Percentiles rank a stretch among this genome's conserved stretches.
These are phyloP conservation scores for Colletotrichum filicis DNA, from an alignment of 2,329 filamentous ascomycete species.

Conservation along the genomic window DNA sequence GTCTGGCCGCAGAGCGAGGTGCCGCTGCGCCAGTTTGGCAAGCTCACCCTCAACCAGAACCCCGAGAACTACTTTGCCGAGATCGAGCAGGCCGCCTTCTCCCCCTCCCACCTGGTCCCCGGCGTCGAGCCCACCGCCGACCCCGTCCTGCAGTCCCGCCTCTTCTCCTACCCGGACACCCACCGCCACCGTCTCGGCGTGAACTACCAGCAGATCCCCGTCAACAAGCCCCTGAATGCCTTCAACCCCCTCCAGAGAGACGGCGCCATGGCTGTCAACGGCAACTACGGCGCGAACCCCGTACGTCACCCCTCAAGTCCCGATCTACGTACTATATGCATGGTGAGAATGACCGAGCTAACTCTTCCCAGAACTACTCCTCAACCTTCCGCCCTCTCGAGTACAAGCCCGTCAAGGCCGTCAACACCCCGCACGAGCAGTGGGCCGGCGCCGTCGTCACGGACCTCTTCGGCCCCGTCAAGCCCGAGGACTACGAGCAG, in stretches of 20 bases:
- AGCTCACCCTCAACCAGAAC: conserved; percentile 73
- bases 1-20: conserved; percentile 74
- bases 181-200: conserved; percentile 71
- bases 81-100: conserved; percentile 75
- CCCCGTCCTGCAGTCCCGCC: conserved; percentile 68
- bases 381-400: conserved; percentile 56
- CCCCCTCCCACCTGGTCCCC: conserved; percentile 71
- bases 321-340: neutral
- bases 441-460: conserved; percentile 58
- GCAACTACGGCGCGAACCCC: conserved; percentile 69
- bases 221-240: conserved; percentile 66
- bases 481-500: conserved; percentile 62
- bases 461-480: conserved; percentile 56
- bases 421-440: conserved; percentile 54
- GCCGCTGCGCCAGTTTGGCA: conserved; percentile 70
- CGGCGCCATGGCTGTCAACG: conserved; percentile 76
- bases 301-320: neutral
- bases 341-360: neutral
- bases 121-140: conserved; percentile 72
- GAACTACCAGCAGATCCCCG: conserved; percentile 74
- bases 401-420: conserved; percentile 54
- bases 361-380: conserved; percentile 58
- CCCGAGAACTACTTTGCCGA: conserved; percentile 76
- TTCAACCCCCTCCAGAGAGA: conserved; percentile 80
- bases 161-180: conserved; percentile 72